A percentile compares a stretch with the other conserved stretches of the same genome.
phyloP scores from a whole-genome alignment of 2,329 filamentous ascomycete species.

The Colletotrichum sojae region DNA sequence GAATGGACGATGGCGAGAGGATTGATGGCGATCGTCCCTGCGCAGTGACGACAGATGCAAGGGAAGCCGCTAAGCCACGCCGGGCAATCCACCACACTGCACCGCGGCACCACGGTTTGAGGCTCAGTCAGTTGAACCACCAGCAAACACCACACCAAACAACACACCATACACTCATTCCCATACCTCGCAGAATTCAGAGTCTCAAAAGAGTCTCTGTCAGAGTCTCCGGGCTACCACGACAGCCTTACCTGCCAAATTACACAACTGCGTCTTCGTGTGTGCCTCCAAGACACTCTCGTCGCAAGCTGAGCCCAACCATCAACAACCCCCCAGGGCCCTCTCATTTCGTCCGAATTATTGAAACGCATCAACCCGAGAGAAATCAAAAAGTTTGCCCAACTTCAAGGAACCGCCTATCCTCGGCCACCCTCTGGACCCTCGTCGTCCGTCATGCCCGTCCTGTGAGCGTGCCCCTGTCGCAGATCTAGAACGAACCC shows the following conservation, averaged over 20 bases:
- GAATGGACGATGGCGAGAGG: slow-evolving; percentile 26
- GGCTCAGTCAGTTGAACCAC: slow-evolving; percentile 37
- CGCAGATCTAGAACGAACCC: slow-evolving; percentile 26
- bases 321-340: background rate
- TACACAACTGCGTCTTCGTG: background rate
- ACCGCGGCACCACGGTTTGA: slow-evolving; percentile 36
- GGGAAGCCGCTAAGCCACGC: slow-evolving; percentile 35
- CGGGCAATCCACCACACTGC: slow-evolving; percentile 8
- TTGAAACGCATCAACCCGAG: slow-evolving; percentile 28
- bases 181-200: background rate
- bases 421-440: slow-evolving; percentile 9
- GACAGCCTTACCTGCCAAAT: background rate
- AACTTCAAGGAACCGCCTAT: slow-evolving; percentile 15
- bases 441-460: slow-evolving; percentile 4
- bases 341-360: slow-evolving; percentile 32
- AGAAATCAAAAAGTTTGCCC: slow-evolving; percentile 23
- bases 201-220: background rate
- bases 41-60: slow-evolving; percentile 37
- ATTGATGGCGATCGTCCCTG: slow-evolving; percentile 38
- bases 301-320: background rate
- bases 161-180: too few relatives aligned
- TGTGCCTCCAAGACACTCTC: background rate
- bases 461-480: slow-evolving; percentile 21
- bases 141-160: slow-evolving; percentile 3
- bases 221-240: background rate